phyloP scores from a whole-genome alignment of 1,284 basidiomycete species.

The Puccinia hordei region DNA sequence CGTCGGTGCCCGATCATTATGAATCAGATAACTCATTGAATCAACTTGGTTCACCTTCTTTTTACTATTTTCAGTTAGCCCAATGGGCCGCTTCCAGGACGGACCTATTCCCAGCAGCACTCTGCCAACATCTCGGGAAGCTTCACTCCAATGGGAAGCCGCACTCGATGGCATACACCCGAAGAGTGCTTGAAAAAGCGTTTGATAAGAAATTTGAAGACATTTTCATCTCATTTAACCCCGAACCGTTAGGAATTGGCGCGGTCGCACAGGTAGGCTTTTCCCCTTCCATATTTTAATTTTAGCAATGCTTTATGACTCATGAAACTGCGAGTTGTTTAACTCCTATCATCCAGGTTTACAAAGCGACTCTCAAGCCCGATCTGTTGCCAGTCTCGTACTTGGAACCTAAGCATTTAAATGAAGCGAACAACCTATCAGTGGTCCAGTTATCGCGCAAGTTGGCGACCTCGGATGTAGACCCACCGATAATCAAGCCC shows the following conservation, averaged over 20 bases:
- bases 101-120: constrained; percentile 88
- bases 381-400: constrained; percentile 80
- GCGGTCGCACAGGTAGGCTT: constrained; percentile 85
- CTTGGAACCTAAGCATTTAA: constrained; percentile 67
- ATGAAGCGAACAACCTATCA: constrained; percentile 55
- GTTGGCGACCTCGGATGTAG: constrained; percentile 65
- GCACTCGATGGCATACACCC: constrained; percentile 81
- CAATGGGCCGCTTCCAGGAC: constrained; percentile 98
- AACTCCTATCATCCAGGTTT: constrained; percentile 65
- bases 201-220: constrained; percentile 77
- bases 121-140: constrained; percentile 82
- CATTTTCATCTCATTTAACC: constrained; percentile 88
- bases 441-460: constrained; percentile 52
- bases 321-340: neutral
- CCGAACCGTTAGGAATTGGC: constrained; percentile 88
- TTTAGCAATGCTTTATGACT: constrained; percentile 3
- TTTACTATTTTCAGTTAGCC: constrained; percentile 68
- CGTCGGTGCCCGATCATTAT: neutral
- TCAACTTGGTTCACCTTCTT: constrained; percentile 22
- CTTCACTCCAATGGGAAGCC: constrained; percentile 86
- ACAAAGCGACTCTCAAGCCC: constrained; percentile 78
- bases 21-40: neutral
- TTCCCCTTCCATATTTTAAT: neutral
- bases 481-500: constrained; percentile 67
- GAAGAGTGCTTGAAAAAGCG: constrained; percentile 76